phyloP scores from a whole-genome alignment of 2,329 filamentous ascomycete genomes.

The Xylaria digitata region DNA sequence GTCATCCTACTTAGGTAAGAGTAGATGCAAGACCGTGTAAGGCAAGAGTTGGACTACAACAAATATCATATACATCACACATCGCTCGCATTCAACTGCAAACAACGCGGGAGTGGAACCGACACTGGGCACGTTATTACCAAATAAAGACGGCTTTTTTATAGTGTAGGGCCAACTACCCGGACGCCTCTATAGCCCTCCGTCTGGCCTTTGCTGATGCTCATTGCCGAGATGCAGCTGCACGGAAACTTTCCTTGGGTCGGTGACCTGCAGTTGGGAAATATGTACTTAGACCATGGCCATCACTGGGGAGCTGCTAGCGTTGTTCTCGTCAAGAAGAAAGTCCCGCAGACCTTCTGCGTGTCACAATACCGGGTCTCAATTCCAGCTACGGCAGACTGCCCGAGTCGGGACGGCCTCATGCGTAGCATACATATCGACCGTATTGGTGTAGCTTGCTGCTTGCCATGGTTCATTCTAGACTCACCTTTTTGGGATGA shows the following conservation, averaged over 20 bases:
- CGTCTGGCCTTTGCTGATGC: slow-evolving; percentile 34
- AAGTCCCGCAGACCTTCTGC: slow-evolving; percentile 21
- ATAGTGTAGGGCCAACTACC: slow-evolving; percentile 34
- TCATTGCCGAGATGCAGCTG: slow-evolving; percentile 45
- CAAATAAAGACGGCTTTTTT: slow-evolving; percentile 12
- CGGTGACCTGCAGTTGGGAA: slow-evolving; percentile 43
- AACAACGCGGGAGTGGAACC: slow-evolving; percentile 9
- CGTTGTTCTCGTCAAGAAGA: slow-evolving; percentile 25
- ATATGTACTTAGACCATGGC: slow-evolving; percentile 9
- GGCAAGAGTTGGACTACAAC: background rate
- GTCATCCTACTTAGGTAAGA: background rate
- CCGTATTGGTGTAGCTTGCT: background rate
- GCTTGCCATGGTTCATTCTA: slow-evolving; percentile 1
- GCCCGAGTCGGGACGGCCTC: slow-evolving; percentile 24
- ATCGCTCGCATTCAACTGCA: background rate
- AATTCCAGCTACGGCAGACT: slow-evolving; percentile 29
- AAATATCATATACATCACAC: background rate
- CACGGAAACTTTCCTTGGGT: slow-evolving; percentile 46
- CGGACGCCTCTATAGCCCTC: slow-evolving; percentile 36
- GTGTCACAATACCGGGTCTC: slow-evolving; percentile 24
- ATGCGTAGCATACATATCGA: background rate
- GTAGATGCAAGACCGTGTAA: too few relatives aligned
- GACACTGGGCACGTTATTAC: background rate
- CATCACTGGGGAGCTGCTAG: slow-evolving; percentile 18
- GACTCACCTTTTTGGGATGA: background rate